Base-by-base conservation (phyloP, 2,329 filamentous ascomycete genomes). In the Colletotrichum sp. region DNA sequence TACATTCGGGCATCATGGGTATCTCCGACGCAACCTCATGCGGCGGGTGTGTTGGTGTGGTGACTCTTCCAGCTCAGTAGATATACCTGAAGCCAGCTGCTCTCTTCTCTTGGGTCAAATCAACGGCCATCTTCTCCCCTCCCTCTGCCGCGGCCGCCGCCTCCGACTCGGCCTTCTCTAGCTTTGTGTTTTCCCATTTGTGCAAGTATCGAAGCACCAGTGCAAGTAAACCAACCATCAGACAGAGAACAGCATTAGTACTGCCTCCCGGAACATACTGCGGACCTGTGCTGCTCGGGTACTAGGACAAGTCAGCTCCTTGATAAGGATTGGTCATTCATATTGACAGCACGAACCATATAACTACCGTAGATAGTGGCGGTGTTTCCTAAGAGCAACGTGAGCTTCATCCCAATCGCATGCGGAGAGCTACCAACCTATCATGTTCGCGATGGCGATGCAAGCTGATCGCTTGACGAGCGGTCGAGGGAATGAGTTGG, bases 401-500 rank as follows among this genome's bases (percentile, higher is more conserved):
- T 66, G 24, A 66, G 38, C 24, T 21, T 52, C n/a, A 24, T n/a
- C 16, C 32, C 21, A 43, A 28, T 10, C 5, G 15, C 15, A 21
- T 24, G 61, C 30, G 28, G 10, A 18, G 28, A 16, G 24, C n/a
- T 28, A 64, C 61, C 13, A 26, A 66, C 64, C 64, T 56, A 95
- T 86, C 78, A 93, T 84, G 79, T 94, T 94, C 64, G 93, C 84
- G n/a, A 94, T 88, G 10, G 93, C 91, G 67, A 95, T 93, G 6
- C 89, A 89, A 3, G 90, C 89, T 6, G 93, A 93, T 3, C 93
- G 89, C 64, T 93, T 91, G 3, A 92, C 93, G 3, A 93, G 83
- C 2, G 94, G 93, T 82, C 93, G 94, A 0, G 93, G 93, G 43
- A 95, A 89, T 10, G 94, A 93, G 77, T 94, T 94, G 5, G 91